These are phyloP conservation scores for Pichiaceae sp. DNA, from an alignment of 1,139 yeast species.

Conservation along the genomic window DNA sequence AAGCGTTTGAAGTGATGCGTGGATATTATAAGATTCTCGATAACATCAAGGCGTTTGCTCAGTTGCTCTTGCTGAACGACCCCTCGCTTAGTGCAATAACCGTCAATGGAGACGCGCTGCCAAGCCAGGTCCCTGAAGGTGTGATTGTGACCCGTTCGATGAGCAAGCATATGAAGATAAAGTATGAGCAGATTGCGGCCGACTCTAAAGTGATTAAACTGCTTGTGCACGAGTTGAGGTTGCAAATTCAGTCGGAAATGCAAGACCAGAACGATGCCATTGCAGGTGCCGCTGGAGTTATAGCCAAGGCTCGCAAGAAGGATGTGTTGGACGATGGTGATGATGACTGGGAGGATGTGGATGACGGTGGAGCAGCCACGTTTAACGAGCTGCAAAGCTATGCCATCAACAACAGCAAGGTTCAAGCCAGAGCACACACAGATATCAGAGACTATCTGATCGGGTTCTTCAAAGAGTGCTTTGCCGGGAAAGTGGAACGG, in stretches of 20 bases:
- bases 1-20: slow-evolving; percentile 69
- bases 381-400: slow-evolving; percentile 52
- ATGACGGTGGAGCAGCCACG: slow-evolving; percentile 52
- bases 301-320: slow-evolving; percentile 16
- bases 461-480: slow-evolving; percentile 58
- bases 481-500: slow-evolving; percentile 41
- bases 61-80: slow-evolving; percentile 54
- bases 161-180: slow-evolving; percentile 60
- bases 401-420: slow-evolving; percentile 25
- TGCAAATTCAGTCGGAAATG: slow-evolving; percentile 44
- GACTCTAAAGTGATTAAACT: slow-evolving; percentile 66
- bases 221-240: slow-evolving; percentile 58
- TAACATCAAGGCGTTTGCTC: slow-evolving; percentile 64
- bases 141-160: slow-evolving; percentile 77
- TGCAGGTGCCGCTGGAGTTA: background rate
- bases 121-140: slow-evolving; percentile 41
- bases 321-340: slow-evolving; percentile 40
- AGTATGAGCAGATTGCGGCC: slow-evolving; percentile 59
- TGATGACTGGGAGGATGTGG: slow-evolving; percentile 73
- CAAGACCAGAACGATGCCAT: slow-evolving; percentile 10
- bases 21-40: slow-evolving; percentile 70
- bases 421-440: slow-evolving; percentile 23
- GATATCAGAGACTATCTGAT: slow-evolving; percentile 36
- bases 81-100: slow-evolving; percentile 37
- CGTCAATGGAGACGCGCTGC: slow-evolving; percentile 75